phyloP scores from a whole-genome alignment of 1,139 yeast genomes.

The Yamadazyma triangularis region DNA sequence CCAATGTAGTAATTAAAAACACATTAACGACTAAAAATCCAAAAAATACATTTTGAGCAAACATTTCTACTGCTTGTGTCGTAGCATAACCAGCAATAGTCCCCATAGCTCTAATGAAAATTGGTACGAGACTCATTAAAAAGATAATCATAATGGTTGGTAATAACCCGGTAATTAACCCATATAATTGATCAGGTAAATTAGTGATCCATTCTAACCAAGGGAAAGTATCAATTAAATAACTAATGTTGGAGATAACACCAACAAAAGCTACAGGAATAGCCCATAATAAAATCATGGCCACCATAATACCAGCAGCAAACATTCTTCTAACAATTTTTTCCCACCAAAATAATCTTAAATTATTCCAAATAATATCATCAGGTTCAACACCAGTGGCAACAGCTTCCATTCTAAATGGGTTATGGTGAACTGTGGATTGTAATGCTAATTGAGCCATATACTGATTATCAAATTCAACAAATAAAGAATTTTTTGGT shows the following conservation, averaged over 20 bases:
- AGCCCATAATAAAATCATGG: constrained; percentile 73
- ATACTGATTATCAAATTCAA: constrained; percentile 67
- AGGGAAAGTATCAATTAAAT: constrained; percentile 60
- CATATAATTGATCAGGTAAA: constrained; percentile 63
- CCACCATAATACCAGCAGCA: constrained; percentile 55
- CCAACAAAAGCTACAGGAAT: constrained; percentile 96
- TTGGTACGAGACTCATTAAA: constrained; percentile 75
- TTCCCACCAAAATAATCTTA: constrained; percentile 85
- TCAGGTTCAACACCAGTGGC: constrained; percentile 57
- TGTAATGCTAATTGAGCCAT: constrained; percentile 70
- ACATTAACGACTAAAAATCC: constrained; percentile 69
- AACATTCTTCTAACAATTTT: constrained; percentile 55
- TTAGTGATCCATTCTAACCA: constrained; percentile 69
- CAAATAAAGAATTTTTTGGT: constrained; percentile 57
- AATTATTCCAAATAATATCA: constrained; percentile 62
- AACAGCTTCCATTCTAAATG: constrained; percentile 45
- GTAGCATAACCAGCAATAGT: constrained; percentile 64
- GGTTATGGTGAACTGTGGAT: constrained; percentile 50
- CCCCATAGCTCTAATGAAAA: constrained; percentile 70
- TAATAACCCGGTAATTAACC: constrained; percentile 75
- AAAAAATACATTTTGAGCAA: constrained; percentile 72
- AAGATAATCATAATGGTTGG: constrained; percentile 66
- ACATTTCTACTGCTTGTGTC: constrained; percentile 58
- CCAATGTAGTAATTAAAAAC: constrained; percentile 62
- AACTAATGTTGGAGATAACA: constrained; percentile 78